Evolutionary conservation across 1,284 basidiomycete genomes (phyloP).

Genomic region (Neolentinus lepideus): DNA sequence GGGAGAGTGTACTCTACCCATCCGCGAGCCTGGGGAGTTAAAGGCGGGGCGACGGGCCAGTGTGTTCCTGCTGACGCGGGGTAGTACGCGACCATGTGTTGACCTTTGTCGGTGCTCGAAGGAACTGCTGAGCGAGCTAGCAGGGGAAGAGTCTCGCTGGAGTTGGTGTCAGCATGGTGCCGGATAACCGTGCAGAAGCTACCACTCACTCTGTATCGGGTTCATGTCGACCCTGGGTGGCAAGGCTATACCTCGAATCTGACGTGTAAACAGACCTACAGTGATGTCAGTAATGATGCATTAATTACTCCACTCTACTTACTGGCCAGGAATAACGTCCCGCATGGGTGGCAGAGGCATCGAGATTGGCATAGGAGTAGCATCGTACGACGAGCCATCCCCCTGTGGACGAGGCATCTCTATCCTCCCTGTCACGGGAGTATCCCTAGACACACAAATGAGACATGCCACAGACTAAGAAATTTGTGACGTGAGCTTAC

Average conservation of each 20-base stretch:
- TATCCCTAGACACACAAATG: background rate
- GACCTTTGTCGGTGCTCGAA: background rate
- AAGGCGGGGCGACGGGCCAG: background rate
- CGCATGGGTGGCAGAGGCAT: slow-evolving; percentile 3
- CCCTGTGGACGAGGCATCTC: background rate
- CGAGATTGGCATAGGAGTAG: slow-evolving; percentile 1
- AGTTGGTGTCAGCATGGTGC: background rate
- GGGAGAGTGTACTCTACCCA: slow-evolving; percentile 69
- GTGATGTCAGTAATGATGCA: background rate
- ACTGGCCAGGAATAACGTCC: background rate
- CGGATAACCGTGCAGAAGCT: background rate
- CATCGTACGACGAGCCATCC: background rate
- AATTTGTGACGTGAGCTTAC: background rate
- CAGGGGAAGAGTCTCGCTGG: background rate
- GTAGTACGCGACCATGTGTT: background rate
- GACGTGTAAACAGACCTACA: background rate
- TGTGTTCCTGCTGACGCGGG: background rate
- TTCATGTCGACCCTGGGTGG: background rate
- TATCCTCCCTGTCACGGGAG: background rate
- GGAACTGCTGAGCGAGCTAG: background rate
- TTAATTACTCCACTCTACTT: background rate
- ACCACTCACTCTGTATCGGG: slow-evolving; percentile 1
- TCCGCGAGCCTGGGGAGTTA: slow-evolving; percentile 23
- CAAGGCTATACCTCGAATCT: background rate
- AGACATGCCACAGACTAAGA: background rate